A percentile compares a stretch with the other conserved stretches of the same genome.
These are phyloP conservation scores for Anthracocystis walkeri DNA, from an alignment of 1,284 basidiomycete species.

Conservation along the genomic window DNA sequence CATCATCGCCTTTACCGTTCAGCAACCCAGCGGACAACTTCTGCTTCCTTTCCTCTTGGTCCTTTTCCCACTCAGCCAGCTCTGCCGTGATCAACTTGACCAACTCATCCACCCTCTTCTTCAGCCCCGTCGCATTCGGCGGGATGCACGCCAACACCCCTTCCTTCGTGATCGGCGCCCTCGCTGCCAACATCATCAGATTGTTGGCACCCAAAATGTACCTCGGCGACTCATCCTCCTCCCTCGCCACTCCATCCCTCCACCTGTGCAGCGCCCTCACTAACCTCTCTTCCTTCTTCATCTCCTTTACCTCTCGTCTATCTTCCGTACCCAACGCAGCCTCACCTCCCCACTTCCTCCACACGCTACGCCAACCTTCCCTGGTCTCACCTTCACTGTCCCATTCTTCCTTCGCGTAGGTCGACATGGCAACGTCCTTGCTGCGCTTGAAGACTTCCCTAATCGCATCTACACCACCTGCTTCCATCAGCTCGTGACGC, in stretches of 20 bases:
- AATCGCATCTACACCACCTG: slow-evolving; percentile 70
- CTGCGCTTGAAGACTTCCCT: slow-evolving; percentile 58
- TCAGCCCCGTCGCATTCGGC: slow-evolving; percentile 39
- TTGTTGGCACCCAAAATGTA: slow-evolving; percentile 54
- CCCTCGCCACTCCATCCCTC: slow-evolving; percentile 83
- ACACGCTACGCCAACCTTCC: slow-evolving; percentile 63
- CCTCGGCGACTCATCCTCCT: slow-evolving; percentile 86
- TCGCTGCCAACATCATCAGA: slow-evolving; percentile 58
- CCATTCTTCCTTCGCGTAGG: slow-evolving; percentile 68
- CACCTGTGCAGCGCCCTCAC: slow-evolving; percentile 83
- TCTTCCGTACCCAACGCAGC: slow-evolving; percentile 58
- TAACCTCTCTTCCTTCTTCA: slow-evolving; percentile 72
- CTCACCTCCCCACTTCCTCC: slow-evolving; percentile 70
- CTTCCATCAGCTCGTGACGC: slow-evolving; percentile 80
- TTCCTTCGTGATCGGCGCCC: slow-evolving; percentile 51
- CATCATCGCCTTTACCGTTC: slow-evolving; percentile 7
- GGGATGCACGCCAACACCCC: slow-evolving; percentile 52
- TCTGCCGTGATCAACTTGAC: slow-evolving; percentile 49
- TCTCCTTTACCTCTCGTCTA: slow-evolving; percentile 32
- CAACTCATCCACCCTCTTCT: slow-evolving; percentile 53
- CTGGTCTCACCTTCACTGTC: slow-evolving; percentile 58
- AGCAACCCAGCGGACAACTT: slow-evolving; percentile 11
- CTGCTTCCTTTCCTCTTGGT: slow-evolving; percentile 16
- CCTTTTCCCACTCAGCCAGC: slow-evolving; percentile 41
- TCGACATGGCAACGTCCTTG: slow-evolving; percentile 59